Evolutionary conservation across 306 rosid species (phyloP).

Genomic region (Quillaja saponaria): DNA sequence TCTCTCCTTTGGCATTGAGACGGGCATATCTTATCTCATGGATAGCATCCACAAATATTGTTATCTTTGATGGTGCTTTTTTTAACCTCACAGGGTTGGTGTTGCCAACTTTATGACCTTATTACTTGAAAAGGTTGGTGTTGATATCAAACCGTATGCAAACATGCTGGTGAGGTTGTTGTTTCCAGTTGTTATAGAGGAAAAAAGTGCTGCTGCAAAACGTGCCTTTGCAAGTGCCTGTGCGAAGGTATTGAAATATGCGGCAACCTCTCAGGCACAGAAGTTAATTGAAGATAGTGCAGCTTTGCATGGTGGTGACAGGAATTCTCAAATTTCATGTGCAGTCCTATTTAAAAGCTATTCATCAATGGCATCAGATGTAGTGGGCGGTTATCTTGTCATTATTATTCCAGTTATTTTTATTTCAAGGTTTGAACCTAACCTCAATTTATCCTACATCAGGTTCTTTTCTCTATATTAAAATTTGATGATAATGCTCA

Average conservation of each 20-base stretch:
- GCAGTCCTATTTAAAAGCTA: conserved; percentile 76
- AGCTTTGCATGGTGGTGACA: conserved; percentile 81
- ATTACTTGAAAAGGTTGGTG: conserved; percentile 76
- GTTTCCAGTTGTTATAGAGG: conserved; percentile 86
- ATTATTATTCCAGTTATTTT: conserved; percentile 74
- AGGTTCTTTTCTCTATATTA: too few relatives aligned
- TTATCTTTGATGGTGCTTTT: conserved; percentile 15
- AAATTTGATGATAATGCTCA: too few relatives aligned
- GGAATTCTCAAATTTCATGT: conserved; percentile 81
- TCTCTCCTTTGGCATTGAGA: too few relatives aligned
- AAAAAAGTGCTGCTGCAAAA: conserved; percentile 76
- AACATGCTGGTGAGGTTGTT: conserved; percentile 69
- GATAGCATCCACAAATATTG: conserved; percentile 3
- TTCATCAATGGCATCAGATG: conserved; percentile 80
- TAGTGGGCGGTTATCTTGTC: conserved; percentile 72
- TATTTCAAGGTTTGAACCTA: conserved; percentile 68
- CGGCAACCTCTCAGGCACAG: conserved; percentile 66
- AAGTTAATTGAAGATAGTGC: conserved; percentile 76
- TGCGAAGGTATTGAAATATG: conserved; percentile 62
- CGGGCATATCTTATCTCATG: conserved; percentile 13
- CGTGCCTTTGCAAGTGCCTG: conserved; percentile 94
- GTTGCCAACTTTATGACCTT: conserved; percentile 82
- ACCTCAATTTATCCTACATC: too few relatives aligned
- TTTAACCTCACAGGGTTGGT: conserved; percentile 73
- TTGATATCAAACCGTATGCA: conserved; percentile 78